phyloP scores from a whole-genome alignment of 495 filamentous ascomycete genomes.

The Staphylotrichum longicolle region DNA sequence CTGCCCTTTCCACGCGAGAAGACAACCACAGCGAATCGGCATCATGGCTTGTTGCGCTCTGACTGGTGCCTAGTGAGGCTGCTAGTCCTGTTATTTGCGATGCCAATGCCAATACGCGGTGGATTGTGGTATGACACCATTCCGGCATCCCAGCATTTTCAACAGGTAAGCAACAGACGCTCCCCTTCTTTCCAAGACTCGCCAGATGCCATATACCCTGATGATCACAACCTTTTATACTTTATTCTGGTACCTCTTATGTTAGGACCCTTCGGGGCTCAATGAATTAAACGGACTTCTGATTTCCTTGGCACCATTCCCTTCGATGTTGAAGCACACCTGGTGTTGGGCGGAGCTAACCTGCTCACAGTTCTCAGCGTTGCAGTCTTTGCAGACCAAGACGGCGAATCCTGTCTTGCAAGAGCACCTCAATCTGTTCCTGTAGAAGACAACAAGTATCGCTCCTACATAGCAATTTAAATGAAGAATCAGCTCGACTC shows the following conservation, averaged over 20 bases:
- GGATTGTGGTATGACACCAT: background rate
- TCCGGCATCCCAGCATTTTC: conserved; percentile 22
- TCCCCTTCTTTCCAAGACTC: conserved; percentile 5
- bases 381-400: background rate
- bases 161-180: conserved; percentile 7
- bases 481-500: background rate
- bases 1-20: background rate
- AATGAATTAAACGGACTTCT: conserved; percentile 63
- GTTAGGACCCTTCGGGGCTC: conserved; percentile 50
- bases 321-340: conserved; percentile 2
- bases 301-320: conserved; percentile 35
- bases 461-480: background rate
- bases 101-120: background rate
- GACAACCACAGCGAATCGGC: background rate
- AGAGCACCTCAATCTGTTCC: too few relatives aligned
- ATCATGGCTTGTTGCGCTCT: background rate
- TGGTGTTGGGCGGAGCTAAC: conserved; percentile 23
- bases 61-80: background rate
- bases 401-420: too few relatives aligned
- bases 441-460: background rate
- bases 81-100: background rate
- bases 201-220: conserved; percentile 33
- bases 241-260: conserved; percentile 67
- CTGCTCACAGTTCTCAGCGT: conserved; percentile 9
- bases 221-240: conserved; percentile 47